A percentile compares a stretch with the other conserved stretches of the same genome.
Evolutionary conservation across 2,329 filamentous ascomycete genomes (phyloP).

Genomic region (Mycogone perniciosa): DNA sequence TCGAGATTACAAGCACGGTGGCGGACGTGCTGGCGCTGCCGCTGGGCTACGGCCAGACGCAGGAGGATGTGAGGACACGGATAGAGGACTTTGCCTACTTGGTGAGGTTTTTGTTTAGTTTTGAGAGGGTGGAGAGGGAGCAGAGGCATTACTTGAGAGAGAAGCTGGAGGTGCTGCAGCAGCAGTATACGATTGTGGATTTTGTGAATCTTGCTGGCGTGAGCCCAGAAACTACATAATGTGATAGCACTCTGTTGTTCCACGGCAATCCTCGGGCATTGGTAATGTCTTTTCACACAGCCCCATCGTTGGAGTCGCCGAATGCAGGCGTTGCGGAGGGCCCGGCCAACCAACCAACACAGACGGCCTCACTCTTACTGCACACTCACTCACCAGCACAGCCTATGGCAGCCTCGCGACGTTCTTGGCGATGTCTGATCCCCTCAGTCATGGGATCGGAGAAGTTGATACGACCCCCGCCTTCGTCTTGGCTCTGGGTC

Average conservation of each 20-base stretch:
- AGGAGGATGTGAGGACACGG: slow-evolving; percentile 39
- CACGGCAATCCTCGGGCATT: too few relatives aligned
- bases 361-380: too few relatives aligned
- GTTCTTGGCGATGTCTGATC: too few relatives aligned
- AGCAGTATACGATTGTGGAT: slow-evolving; percentile 25
- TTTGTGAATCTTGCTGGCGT: slow-evolving; percentile 21
- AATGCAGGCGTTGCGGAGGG: too few relatives aligned
- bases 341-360: too few relatives aligned
- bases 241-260: background rate
- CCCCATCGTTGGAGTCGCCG: too few relatives aligned
- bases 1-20: slow-evolving; percentile 54
- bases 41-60: slow-evolving; percentile 29
- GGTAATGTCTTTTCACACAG: too few relatives aligned
- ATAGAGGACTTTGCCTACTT: slow-evolving; percentile 50
- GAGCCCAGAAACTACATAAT: slow-evolving; percentile 15
- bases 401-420: too few relatives aligned
- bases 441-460: too few relatives aligned
- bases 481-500: too few relatives aligned
- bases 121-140: slow-evolving; percentile 41
- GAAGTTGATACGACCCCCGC: too few relatives aligned
- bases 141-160: slow-evolving; percentile 36
- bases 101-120: slow-evolving; percentile 43
- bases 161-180: slow-evolving; percentile 31
- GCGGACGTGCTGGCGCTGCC: slow-evolving; percentile 51
- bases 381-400: too few relatives aligned